A percentile compares a stretch with the other conserved stretches of the same genome.
Conservation (phyloP, 352 stramenopile genomes). For the Phytopythium sindhum region DNA sequence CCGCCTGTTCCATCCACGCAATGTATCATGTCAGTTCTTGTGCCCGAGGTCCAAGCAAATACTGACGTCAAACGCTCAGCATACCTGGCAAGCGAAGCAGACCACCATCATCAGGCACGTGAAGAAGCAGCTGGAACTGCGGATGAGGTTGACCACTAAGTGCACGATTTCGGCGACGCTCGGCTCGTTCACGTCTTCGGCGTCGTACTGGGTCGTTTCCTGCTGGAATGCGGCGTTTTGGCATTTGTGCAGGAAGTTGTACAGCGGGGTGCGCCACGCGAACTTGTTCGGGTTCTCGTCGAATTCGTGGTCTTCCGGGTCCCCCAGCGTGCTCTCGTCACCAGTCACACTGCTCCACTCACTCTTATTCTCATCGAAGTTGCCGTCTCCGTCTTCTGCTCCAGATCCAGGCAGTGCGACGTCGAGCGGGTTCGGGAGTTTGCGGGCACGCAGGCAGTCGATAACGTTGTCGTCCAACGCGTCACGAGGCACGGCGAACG, state of each 20-base stretch:
- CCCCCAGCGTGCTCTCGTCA: conserved; percentile 76
- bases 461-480: conserved; percentile 65
- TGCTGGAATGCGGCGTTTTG: conserved; percentile 76
- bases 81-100: conserved; percentile 73
- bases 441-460: conserved; percentile 53
- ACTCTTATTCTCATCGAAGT: conserved; percentile 63
- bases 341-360: conserved; percentile 85
- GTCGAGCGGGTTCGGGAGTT: conserved; percentile 55
- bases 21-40: not conserved
- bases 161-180: conserved; percentile 50
- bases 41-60: not conserved
- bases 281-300: conserved; percentile 43
- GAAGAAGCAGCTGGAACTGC: conserved; percentile 59
- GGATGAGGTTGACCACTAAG: conserved; percentile 57
- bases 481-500: conserved; percentile 63
- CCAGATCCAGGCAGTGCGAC: conserved; percentile 14
- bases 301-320: conserved; percentile 80
- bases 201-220: conserved; percentile 67
- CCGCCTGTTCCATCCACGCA: conserved; percentile 34
- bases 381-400: conserved; percentile 34
- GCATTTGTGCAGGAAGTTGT: conserved; percentile 57
- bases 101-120: conserved; percentile 66
- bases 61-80: not conserved
- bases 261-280: conserved; percentile 61
- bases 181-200: conserved; percentile 75